Base-by-base conservation (phyloP, 2,329 filamentous ascomycete genomes). In the Aureobasidium sp. region DNA sequence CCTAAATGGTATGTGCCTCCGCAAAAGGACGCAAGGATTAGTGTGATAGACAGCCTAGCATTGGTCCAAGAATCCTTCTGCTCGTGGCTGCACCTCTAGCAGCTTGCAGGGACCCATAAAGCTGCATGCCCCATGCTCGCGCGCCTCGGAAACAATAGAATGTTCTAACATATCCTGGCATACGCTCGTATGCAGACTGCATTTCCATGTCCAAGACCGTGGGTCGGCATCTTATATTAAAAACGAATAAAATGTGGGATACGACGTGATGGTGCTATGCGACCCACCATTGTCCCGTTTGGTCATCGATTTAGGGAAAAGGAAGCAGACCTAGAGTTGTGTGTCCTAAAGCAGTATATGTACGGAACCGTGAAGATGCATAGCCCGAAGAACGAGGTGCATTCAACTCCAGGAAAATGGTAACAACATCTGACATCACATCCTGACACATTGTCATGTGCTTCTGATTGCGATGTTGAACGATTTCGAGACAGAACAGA, bases 141-240 rank as follows among this genome's bases (percentile, higher is more conserved):
- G 16, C 55, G 36, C 14, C 30, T 47, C 30, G 54, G 44, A 34
- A 49, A 59, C 25, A 49, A 59, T 48, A 32, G 42, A 48, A 58
- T 36, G 21, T 45, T 58, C 44, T 27, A 41, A 34, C 21, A n/a
- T n/a, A 29, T 37, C 30, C 55, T 49, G 3, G 44, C 37, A 50
- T n/a, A 45, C 57, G 57, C 13, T 16, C 57, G 57, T 60, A 60
- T 29, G 44, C 34, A 49, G 13, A 49, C 32, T 59, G 55, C 32
- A 49, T 48, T 50, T 45, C 59, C 49, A 57, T 27, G 42, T 54
- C 50, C 42, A 47, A 53, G 48, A 45, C 34, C 32, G 29, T 61
- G 48, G 59, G 48, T 61, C 59, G 59, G 59, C 50, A 61, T 55
- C 16, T 57, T 55, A 61, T 61, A 61, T 61, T 61, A 42, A 61